These are phyloP conservation scores for peach (Prunus persica) DNA, from an alignment of 306 rosid species.

Conservation along the genomic window DNA sequence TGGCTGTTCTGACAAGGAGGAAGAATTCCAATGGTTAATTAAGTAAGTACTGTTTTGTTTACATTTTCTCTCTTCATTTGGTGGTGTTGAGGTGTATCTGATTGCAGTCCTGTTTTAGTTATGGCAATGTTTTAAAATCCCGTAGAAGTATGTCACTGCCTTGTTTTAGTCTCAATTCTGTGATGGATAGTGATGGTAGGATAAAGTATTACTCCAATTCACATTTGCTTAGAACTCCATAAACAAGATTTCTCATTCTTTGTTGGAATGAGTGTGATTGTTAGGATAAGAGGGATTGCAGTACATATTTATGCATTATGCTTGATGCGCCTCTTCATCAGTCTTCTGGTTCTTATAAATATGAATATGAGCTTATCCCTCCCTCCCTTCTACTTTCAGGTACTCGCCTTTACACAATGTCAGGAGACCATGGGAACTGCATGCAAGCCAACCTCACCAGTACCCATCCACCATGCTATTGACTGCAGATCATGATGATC, in stretches of 20 bases:
- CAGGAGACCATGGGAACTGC: slow-evolving; percentile 81
- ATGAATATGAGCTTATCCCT: neutral
- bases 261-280: neutral
- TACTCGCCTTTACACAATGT: slow-evolving; percentile 96
- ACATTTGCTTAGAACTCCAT: slow-evolving; percentile 1
- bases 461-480: slow-evolving; percentile 88
- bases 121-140: neutral
- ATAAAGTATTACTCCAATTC: neutral
- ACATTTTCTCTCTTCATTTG: neutral
- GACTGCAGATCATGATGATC: slow-evolving; percentile 99
- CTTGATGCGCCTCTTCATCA: neutral
- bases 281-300: neutral
- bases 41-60: slow-evolving; percentile 47
- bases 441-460: slow-evolving; percentile 44
- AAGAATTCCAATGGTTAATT: slow-evolving; percentile 88
- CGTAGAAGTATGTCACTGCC: neutral
- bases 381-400: slow-evolving; percentile 35
- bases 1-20: slow-evolving; percentile 90
- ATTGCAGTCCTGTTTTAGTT: neutral
- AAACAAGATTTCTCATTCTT: neutral
- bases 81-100: neutral
- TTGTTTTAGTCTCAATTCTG: neutral
- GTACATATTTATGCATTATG: neutral
- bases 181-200: neutral
- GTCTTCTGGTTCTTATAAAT: neutral